phyloP scores from a whole-genome alignment of 2,329 filamentous ascomycete species.

The Ramularia endophylla region DNA sequence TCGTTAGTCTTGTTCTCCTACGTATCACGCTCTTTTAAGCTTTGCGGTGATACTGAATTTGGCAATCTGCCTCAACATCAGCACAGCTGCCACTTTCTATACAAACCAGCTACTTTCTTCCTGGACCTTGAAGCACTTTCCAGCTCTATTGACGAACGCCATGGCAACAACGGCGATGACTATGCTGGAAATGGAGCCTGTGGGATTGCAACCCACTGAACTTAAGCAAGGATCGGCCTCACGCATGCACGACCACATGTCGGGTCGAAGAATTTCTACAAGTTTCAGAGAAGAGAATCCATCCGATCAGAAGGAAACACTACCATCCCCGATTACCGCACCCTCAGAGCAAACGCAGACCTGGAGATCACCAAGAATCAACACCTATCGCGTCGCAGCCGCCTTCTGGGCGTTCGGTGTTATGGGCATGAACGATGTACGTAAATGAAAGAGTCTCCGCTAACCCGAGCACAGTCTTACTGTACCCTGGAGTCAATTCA shows the following conservation, averaged over 20 bases:
- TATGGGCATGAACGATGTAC: conserved; percentile 63
- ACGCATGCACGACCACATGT: conserved; percentile 15
- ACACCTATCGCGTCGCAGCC: conserved; percentile 53
- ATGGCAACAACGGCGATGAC: too few relatives aligned
- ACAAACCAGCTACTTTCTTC: too few relatives aligned
- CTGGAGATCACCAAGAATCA: conserved; percentile 60
- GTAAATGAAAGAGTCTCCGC: too few relatives aligned
- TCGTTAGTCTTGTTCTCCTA: too few relatives aligned
- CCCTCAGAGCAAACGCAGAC: conserved; percentile 40
- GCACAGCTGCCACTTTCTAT: too few relatives aligned
- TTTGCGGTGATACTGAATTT: too few relatives aligned
- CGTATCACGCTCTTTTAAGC: too few relatives aligned
- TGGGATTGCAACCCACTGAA: conserved; percentile 22
- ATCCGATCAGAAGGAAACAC: conserved; percentile 31
- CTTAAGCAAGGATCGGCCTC: conserved; percentile 11
- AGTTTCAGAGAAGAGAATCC: conserved; percentile 4
- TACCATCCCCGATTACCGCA: conserved; percentile 43
- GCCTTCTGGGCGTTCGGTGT: conserved; percentile 58
- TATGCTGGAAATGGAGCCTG: conserved; percentile 18
- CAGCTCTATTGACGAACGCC: too few relatives aligned
- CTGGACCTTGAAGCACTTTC: too few relatives aligned
- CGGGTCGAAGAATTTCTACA: conserved; percentile 20
- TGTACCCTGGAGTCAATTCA: too few relatives aligned
- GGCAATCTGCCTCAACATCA: too few relatives aligned
- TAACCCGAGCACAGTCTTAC: too few relatives aligned